Conservation (phyloP, 169 alveolate species). For the Amoebophrya sp. region DNA sequence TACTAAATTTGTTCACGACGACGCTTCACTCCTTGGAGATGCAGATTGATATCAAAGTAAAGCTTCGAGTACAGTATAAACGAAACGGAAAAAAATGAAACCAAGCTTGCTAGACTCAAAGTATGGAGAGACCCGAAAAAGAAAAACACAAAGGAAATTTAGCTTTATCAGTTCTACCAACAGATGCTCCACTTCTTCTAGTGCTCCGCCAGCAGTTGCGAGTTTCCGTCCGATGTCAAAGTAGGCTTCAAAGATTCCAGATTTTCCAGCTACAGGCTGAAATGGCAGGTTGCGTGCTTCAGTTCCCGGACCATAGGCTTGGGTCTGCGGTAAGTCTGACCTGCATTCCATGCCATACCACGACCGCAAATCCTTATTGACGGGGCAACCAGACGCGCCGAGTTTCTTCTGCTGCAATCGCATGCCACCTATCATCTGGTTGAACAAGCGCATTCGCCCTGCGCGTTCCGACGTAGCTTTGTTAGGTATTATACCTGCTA, state of each 20-base stretch:
- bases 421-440: neutral
- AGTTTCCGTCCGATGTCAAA: neutral
- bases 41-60: too few relatives aligned
- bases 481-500: neutral
- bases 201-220: neutral
- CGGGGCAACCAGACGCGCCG: neutral
- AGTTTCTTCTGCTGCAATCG: neutral
- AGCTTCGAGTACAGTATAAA: too few relatives aligned
- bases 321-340: neutral
- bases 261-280: neutral
- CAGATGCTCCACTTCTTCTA: slow-evolving; percentile 6
- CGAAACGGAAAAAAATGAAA: too few relatives aligned
- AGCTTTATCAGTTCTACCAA: too few relatives aligned
- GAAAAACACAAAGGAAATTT: too few relatives aligned
- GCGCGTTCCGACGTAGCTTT: neutral
- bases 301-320: neutral
- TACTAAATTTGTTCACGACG: too few relatives aligned
- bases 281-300: neutral
- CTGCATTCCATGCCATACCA: slow-evolving; percentile 11
- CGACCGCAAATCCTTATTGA: neutral
- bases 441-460: neutral
- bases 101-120: too few relatives aligned
- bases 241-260: neutral
- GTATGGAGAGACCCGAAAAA: too few relatives aligned
- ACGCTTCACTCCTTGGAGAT: too few relatives aligned